Base-by-base conservation (phyloP, 1,284 basidiomycete species). In the Pyrrhoderma lamaoense region DNA sequence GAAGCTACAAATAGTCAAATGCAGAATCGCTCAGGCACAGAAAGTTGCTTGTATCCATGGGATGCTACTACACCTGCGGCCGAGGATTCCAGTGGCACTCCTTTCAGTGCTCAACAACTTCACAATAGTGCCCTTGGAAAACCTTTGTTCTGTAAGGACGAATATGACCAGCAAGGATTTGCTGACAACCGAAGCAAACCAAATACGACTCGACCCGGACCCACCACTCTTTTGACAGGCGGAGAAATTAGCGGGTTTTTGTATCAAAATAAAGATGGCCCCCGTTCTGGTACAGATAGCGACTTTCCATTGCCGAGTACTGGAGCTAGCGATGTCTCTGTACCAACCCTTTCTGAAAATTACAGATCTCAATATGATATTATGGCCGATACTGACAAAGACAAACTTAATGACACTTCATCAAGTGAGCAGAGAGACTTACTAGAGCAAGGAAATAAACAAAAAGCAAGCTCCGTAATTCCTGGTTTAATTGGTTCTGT, bases 251-350 rank as follows among this genome's bases (percentile, higher is more conserved):
- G n/a, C n/a, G n/a, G n/a, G n/a, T n/a, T 13, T 27, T 27, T 27
- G 48, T 42, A 11, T 11, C 8, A 19, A 3, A 37, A 11, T 34
- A 49, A 5, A 27, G 22, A 2, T 5, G 5, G 27, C 27, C 27
- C 27, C 27, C 7, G 5, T 31, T 31, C 27, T 31, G 48, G 48
- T 8, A 25, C 48, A 18, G 48, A 49, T 27, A 49, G 48, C 23
- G 48, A 49, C 19, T 49, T 49, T 25, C 39, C 39, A 3, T 39
- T 49, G n/a, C 38, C 37, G n/a, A 8, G 22, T 2, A 37, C 46
- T 2, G 34, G 23, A 7, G 46, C 36, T 23, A 39, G 23, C 22
- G 16, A n/a, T 23, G 47, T 36, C 5, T 23, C 16, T 1, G 47
- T n/a, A n/a, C 25, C 16, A n/a, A n/a, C n/a, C n/a, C n/a, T n/a